A percentile compares a stretch with the other conserved stretches of the same genome.
These are phyloP conservation scores for Phascolomyces articulosus DNA, from an alignment of 371 early-diverging fungal genomes.

Conservation along the genomic window DNA sequence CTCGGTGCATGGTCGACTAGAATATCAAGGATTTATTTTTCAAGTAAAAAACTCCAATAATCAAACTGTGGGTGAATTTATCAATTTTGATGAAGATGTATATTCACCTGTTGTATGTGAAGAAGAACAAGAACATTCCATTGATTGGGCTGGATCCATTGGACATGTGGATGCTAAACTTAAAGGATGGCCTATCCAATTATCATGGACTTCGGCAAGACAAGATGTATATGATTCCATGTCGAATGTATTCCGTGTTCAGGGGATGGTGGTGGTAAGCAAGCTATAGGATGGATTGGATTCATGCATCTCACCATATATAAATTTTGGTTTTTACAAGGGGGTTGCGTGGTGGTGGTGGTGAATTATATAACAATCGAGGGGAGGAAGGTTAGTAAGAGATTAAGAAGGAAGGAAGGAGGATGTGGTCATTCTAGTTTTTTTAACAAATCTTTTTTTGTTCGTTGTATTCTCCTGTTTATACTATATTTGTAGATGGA, in stretches of 20 bases:
- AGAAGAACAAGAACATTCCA: constrained; percentile 23
- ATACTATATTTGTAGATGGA: constrained; percentile 33
- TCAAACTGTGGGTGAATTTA: constrained; percentile 44
- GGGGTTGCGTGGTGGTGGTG: neutral
- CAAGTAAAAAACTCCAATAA: constrained; percentile 42
- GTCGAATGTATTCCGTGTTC: constrained; percentile 27
- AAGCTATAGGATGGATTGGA: too few relatives aligned
- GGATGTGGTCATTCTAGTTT: neutral
- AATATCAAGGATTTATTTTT: constrained; percentile 44
- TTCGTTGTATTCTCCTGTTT: neutral
- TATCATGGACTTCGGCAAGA: constrained; percentile 31
- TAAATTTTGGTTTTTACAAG: neutral
- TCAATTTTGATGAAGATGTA: constrained; percentile 28
- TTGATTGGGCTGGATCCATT: constrained; percentile 29
- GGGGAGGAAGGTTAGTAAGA: too few relatives aligned
- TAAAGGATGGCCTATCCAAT: constrained; percentile 43
- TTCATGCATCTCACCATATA: neutral
- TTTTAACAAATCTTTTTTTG: neutral
- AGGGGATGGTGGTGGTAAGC: constrained; percentile 56
- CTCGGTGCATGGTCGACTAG: constrained; percentile 26
- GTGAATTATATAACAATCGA: too few relatives aligned
- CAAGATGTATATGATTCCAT: constrained; percentile 12
- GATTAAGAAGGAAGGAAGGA: too few relatives aligned
- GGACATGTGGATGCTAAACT: constrained; percentile 45
- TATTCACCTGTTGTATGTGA: constrained; percentile 49